Evolutionary conservation across 495 filamentous ascomycete genomes (phyloP), one percentile per base, ranked within the genome.

Genomic region (Penicillium cosmopolitanum): DNA sequence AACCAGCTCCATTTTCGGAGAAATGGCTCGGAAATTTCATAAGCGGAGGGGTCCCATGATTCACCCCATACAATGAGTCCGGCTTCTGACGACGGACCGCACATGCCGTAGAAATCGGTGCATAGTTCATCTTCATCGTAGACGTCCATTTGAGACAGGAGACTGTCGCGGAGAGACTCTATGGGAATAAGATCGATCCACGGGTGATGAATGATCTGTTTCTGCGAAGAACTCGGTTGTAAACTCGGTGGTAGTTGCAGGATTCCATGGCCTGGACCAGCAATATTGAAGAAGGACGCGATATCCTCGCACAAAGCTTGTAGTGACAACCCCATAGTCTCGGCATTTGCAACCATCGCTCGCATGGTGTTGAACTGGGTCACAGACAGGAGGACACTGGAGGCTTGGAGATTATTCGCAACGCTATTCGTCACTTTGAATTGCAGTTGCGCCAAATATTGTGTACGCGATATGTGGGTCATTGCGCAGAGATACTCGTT

Each of bases 131-230:
- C 67, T 9, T 67, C 67, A 9, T 67, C 67, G 10, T 60, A 53
- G 9, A 28, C 11, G 10, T 51, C 50, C 35, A 42, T 15, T 21
- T 50, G 57, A 4, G 4, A 15, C 16, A 65, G 47, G 4, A 67
- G 33, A 5, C 36, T 46, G 28, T 69, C 44, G 11, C 66, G 58
- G 3, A 69, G 53, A 2, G 66, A 69, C 2, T 16, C 8, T 3
- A 69, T 54, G 3, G 66, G 66, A 11, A 69, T 55, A 5, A 69
- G 44, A n/a, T 69, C 66, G 34, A 69, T 58, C 66, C 66, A 69
- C 11, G 66, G 66, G n/a, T 69, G 66, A 28, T 69, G 66, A 10
- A 69, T 58, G 7, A 69, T 61, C 15, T 43, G 16, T 28, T 44
- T 66, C 28, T 69, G 66, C 19, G 51, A 35, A 18, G 52, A 47